These are phyloP conservation scores for Tremella yokohamensis DNA, from an alignment of 768 basidiomycete genomes.

Conservation along the genomic window DNA sequence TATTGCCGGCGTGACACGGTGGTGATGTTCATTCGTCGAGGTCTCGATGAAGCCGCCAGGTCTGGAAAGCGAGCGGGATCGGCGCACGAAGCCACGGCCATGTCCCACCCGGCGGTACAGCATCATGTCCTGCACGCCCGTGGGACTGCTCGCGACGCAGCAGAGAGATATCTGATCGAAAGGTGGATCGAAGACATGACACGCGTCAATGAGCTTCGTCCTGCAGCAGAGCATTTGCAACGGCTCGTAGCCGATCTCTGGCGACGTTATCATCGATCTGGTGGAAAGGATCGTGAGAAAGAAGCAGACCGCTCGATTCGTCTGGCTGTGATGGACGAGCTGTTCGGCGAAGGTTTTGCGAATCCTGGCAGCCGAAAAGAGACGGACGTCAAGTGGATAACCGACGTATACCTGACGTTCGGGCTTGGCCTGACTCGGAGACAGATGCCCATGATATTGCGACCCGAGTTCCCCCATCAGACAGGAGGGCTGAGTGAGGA, in stretches of 20 bases:
- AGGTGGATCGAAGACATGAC: neutral
- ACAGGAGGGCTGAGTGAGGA: neutral
- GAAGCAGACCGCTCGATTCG: neutral
- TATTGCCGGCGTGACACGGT: no score
- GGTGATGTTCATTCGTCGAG: no score
- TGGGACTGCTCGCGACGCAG: neutral
- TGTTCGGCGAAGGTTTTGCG: slow-evolving; percentile 11
- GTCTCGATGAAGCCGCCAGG: no score
- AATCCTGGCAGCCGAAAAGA: no score
- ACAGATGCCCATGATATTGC: neutral
- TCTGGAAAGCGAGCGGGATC: no score
- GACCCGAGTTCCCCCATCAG: slow-evolving; percentile 1
- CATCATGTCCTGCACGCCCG: neutral
- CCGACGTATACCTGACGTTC: neutral
- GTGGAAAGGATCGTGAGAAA: neutral
- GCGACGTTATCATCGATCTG: neutral
- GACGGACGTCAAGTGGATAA: neutral
- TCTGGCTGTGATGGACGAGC: slow-evolving; percentile 9
- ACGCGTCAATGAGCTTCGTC: neutral
- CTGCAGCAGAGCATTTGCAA: neutral
- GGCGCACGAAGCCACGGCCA: no score
- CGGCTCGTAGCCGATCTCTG: neutral
- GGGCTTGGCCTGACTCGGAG: neutral
- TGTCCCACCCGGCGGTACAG: neutral
- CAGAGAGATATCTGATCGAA: neutral